Conservation (phyloP, 768 basidiomycete genomes). For the Podaxis sp. region DNA sequence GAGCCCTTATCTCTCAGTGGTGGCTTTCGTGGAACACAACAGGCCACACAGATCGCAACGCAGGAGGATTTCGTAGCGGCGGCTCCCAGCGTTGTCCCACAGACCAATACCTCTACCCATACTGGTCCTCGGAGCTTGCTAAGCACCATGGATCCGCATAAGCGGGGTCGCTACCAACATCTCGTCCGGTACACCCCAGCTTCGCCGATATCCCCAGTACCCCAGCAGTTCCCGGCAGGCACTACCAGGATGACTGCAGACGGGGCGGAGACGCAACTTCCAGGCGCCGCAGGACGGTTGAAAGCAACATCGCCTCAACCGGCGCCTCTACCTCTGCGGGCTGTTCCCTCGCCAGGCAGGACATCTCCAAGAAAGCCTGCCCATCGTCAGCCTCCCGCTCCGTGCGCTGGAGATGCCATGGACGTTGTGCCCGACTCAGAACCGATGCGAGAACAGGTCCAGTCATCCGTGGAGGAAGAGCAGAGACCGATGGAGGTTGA, state of each 20-base stretch:
- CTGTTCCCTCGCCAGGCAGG: not conserved
- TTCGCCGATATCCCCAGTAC: constrained; percentile 16
- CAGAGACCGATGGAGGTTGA: constrained; percentile 3
- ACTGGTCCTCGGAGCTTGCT: constrained; percentile 14
- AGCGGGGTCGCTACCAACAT: constrained; percentile 15
- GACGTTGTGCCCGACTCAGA: constrained; percentile 70
- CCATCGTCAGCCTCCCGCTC: constrained; percentile 8
- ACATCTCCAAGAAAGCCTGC: not conserved
- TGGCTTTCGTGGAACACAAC: constrained; percentile 20
- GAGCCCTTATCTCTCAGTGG: not conserved
- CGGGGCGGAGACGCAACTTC: constrained; percentile 26
- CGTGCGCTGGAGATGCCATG: constrained; percentile 28
- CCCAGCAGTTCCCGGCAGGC: constrained; percentile 20
- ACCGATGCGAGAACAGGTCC: constrained; percentile 36
- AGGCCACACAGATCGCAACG: constrained; percentile 36
- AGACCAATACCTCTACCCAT: constrained; percentile 8
- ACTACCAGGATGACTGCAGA: not conserved
- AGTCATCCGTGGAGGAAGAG: not conserved
- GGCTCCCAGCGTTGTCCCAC: not conserved
- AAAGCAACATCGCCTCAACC: not conserved
- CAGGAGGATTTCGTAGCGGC: constrained; percentile 18
- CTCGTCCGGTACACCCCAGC: constrained; percentile 5
- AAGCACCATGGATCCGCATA: constrained; percentile 17
- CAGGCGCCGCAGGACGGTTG: constrained; percentile 12
- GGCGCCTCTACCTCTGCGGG: constrained; percentile 13